Base-by-base conservation (phyloP, 2,329 filamentous ascomycete genomes). In the Aspergillus sp. region DNA sequence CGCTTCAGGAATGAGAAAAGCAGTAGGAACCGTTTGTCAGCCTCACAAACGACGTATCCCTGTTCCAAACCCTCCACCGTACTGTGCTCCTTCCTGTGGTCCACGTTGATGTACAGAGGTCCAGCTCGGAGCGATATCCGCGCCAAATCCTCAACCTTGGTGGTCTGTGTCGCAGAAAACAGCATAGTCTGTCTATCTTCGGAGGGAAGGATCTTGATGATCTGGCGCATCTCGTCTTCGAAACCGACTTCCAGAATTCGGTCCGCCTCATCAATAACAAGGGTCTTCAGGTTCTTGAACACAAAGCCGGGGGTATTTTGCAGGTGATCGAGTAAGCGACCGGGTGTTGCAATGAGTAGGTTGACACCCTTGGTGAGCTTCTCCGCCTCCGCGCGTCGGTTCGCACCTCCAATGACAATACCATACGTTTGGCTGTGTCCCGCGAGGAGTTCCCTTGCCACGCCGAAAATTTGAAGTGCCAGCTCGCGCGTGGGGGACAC, bases 141-240 rank as follows among this genome's bases (percentile, higher is more conserved):
- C 1, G 95, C 95, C 54, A 99, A 83, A 75, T 99, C 95, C 77
- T 98, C 93, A 65, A 99, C 95, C 79, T 99, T 98, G 56, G 93
- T 98, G 3, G 95, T 99, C 76, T 98, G 95, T 4, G 95, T 99
- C 13, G 95, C 95, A 13, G 92, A 97, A 82, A 99, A 99, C n/a
- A 99, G 85, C 88, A 96, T 95, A 0, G 93, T 97, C 77, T 98
- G 93, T 59, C 95, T 83, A 64, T 93, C 86, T 57, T 96, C 88
- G 65, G 89, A 89, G 47, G 93, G 91, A 17, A 98, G 80, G 55
- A 98, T 95, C 82, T 96, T 96, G 75, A 98, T 88, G 66, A 99
- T 96, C 74, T 96, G 89, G 63, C 91, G 85, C 90, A 99, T 96
- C 79, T 99, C 95, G 70, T 98, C 95, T 76, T 99, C 95, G 82